A percentile compares a stretch with the other conserved stretches of the same genome.
Conservation (phyloP, 257 asterid genomes). For the Gardenia jasminoides region DNA sequence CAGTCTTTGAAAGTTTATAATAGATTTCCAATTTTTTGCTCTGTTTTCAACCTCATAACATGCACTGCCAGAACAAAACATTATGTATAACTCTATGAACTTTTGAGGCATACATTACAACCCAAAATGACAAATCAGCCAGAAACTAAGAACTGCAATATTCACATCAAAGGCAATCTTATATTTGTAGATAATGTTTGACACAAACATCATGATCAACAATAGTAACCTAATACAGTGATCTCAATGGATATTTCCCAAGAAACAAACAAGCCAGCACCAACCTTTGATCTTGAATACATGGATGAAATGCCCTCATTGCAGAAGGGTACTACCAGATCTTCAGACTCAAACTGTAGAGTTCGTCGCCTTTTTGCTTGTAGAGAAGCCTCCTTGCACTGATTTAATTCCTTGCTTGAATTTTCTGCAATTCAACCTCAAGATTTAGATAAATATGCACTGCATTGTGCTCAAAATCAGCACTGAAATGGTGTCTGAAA, state of each 20-base stretch:
- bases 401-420: conserved; percentile 43
- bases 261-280: conserved; percentile 7
- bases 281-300: conserved; percentile 68
- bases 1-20: not conserved
- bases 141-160: not conserved
- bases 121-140: not conserved
- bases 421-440: conserved; percentile 43
- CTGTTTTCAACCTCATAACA: not conserved
- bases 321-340: conserved; percentile 42
- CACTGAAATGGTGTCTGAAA: not conserved
- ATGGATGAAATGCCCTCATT: conserved; percentile 41
- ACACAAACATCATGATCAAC: not conserved
- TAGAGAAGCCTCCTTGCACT: conserved; percentile 43
- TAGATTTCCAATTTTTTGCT: not conserved
- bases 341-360: conserved; percentile 77
- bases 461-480: conserved; percentile 1
- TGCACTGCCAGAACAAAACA: not conserved
- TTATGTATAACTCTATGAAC: not conserved
- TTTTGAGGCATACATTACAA: not conserved
- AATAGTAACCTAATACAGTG: not conserved
- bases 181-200: not conserved
- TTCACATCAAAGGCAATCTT: not conserved
- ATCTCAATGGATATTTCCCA: not conserved
- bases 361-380: conserved; percentile 82
- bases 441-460: conserved; percentile 3